A percentile compares a stretch with the other conserved stretches of the same genome.
Conservation (phyloP, 2,329 filamentous ascomycete species). For the Sporothrix euskadiensis region DNA sequence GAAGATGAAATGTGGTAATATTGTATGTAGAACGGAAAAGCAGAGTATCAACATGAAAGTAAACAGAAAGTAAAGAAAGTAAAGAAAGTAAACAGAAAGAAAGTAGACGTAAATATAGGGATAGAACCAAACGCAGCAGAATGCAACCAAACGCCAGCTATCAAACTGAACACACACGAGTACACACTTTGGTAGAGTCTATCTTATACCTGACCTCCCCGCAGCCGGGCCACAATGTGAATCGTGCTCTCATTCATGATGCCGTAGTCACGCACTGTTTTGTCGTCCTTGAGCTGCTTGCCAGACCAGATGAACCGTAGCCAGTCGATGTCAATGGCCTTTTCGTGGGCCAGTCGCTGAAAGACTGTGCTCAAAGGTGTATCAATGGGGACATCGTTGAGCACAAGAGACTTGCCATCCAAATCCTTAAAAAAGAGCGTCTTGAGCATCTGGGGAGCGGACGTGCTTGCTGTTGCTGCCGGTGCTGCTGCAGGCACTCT, state of each 20-base stretch:
- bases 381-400: slow-evolving; percentile 5
- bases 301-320: slow-evolving; percentile 24
- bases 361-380: background rate
- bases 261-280: slow-evolving; percentile 25
- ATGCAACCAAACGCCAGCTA: background rate
- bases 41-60: background rate
- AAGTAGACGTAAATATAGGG: background rate
- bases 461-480: background rate
- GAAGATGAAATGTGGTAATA: background rate
- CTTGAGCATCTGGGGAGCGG: background rate
- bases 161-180: background rate
- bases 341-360: slow-evolving; percentile 7
- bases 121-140: background rate
- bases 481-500: too few species aligned
- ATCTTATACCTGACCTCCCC: background rate
- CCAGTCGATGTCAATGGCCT: slow-evolving; percentile 22
- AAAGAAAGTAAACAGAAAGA: too few species aligned
- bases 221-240: slow-evolving; percentile 21
- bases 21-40: background rate
- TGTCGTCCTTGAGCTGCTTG: slow-evolving; percentile 13
- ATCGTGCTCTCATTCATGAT: slow-evolving; percentile 28
- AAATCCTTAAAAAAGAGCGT: slow-evolving; percentile 24
- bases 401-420: slow-evolving; percentile 9
- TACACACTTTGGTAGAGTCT: background rate
- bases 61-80: too few species aligned